Percentiles rank a stretch among this genome's conserved stretches.
Conservation (phyloP, 2,329 filamentous ascomycete species). For the Penicillium sp. region DNA sequence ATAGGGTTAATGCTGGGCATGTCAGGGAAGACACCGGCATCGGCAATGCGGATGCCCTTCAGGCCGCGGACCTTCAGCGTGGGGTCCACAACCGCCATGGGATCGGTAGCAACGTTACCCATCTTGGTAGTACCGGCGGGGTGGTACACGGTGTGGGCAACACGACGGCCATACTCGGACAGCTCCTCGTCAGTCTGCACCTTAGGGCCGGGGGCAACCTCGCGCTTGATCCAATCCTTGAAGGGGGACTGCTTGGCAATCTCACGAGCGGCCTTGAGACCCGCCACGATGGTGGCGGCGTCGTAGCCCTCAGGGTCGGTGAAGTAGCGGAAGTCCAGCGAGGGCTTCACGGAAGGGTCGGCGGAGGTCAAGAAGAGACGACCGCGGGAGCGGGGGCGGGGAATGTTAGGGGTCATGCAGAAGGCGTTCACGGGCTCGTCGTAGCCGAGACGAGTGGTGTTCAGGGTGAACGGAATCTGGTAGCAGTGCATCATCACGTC, state of each 20-base stretch:
- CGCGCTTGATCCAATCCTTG: slow-evolving; percentile 71
- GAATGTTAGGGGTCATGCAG: slow-evolving; percentile 90
- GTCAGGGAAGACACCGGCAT: slow-evolving; percentile 79
- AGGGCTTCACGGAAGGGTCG: slow-evolving; percentile 68
- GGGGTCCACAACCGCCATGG: slow-evolving; percentile 69
- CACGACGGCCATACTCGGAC: slow-evolving; percentile 69
- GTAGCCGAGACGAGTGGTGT: slow-evolving; percentile 72
- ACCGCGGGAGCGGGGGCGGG: slow-evolving; percentile 68
- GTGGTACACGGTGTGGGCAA: slow-evolving; percentile 83
- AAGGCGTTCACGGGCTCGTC: slow-evolving; percentile 65
- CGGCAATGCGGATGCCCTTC: slow-evolving; percentile 66
- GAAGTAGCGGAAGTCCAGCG: slow-evolving; percentile 82
- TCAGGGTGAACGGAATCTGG: slow-evolving; percentile 84
- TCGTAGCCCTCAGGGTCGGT: slow-evolving; percentile 79
- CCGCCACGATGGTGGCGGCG: slow-evolving; percentile 68
- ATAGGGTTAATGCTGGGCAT: slow-evolving; percentile 84
- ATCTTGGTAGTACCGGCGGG: slow-evolving; percentile 85
- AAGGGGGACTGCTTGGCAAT: slow-evolving; percentile 68
- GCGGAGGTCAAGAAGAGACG: slow-evolving; percentile 67
- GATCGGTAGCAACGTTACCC: slow-evolving; percentile 62
- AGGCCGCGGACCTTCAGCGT: slow-evolving; percentile 64
- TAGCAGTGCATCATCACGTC: slow-evolving; percentile 97
- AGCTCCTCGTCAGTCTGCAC: slow-evolving; percentile 70
- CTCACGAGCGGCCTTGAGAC: slow-evolving; percentile 67
- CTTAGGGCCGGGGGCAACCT: slow-evolving; percentile 67